Conservation (phyloP, 2,329 filamentous ascomycete genomes). For the Annulohypoxylon truncatum region DNA sequence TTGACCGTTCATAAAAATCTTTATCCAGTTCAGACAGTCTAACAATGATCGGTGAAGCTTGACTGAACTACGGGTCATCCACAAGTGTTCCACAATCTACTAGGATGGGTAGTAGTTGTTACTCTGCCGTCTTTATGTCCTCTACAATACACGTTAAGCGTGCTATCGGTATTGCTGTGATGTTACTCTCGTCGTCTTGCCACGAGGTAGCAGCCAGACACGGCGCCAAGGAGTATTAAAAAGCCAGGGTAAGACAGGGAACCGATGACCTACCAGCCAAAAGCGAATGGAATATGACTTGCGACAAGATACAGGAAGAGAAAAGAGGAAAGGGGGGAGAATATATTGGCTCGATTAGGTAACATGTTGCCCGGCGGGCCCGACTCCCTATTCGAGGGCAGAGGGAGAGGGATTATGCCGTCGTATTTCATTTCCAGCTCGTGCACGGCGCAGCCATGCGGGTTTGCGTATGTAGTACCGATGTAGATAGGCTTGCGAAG, state of each 20-base stretch:
- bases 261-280: not conserved
- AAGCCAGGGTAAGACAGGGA: not conserved
- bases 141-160: not conserved
- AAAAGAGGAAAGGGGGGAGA: not conserved
- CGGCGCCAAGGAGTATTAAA: not conserved
- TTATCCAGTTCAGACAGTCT: not conserved
- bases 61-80: slow-evolving; percentile 25
- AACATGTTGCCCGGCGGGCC: not conserved
- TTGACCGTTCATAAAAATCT: not conserved
- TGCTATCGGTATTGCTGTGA: not conserved
- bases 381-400: not conserved
- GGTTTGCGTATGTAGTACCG: not conserved
- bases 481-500: not conserved
- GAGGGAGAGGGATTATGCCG: not conserved
- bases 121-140: not conserved
- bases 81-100: slow-evolving; percentile 2
- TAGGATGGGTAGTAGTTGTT: slow-evolving; percentile 12
- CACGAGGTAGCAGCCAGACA: not conserved
- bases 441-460: not conserved
- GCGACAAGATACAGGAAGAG: not conserved
- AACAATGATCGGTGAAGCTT: slow-evolving; percentile 23
- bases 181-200: not conserved
- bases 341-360: not conserved
- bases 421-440: slow-evolving; percentile 1
- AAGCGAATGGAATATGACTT: not conserved